Conservation (phyloP, 2,329 filamentous ascomycete genomes). For the Purpureocillium takamizusanense region DNA sequence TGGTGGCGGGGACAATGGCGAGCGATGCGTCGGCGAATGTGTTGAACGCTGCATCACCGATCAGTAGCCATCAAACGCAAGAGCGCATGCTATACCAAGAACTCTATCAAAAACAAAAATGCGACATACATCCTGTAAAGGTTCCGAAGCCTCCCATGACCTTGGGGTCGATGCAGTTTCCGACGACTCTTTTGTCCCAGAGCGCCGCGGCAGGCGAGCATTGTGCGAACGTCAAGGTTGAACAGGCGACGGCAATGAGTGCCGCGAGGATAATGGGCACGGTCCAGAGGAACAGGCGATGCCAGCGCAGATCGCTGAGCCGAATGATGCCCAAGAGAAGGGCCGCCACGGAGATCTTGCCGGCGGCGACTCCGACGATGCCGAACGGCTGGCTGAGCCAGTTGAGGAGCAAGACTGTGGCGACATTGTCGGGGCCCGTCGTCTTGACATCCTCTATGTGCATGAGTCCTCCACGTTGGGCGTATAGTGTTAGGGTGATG, state of each 20-base stretch:
- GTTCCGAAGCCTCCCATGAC: constrained; percentile 10
- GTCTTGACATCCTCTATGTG: constrained; percentile 9
- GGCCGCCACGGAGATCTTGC: constrained; percentile 12
- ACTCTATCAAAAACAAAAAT: too few species aligned
- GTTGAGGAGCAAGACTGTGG: constrained; percentile 10
- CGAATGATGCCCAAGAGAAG: constrained; percentile 11
- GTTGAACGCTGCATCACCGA: constrained; percentile 8
- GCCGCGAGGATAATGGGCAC: constrained; percentile 10
- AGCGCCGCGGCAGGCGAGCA: constrained; percentile 10
- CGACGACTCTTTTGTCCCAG: constrained; percentile 10
- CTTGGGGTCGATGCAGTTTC: constrained; percentile 10
- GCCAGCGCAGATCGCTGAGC: constrained; percentile 10
- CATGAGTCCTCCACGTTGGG: constrained; percentile 8
- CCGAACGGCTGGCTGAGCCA: constrained; percentile 12
- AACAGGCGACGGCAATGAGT: constrained; percentile 11
- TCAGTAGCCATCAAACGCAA: too few species aligned
- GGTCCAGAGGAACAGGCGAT: constrained; percentile 10
- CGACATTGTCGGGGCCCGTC: constrained; percentile 11
- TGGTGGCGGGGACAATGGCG: constrained; percentile 11
- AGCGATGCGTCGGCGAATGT: constrained; percentile 14
- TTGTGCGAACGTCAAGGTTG: constrained; percentile 11
- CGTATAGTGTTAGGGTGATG: constrained; percentile 9
- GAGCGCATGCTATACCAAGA: background rate
- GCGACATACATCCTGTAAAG: constrained; percentile 9
- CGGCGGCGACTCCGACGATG: constrained; percentile 12